Evolutionary conservation across 805 yeast species (phyloP).

Genomic region (Saturnispora bothae): DNA sequence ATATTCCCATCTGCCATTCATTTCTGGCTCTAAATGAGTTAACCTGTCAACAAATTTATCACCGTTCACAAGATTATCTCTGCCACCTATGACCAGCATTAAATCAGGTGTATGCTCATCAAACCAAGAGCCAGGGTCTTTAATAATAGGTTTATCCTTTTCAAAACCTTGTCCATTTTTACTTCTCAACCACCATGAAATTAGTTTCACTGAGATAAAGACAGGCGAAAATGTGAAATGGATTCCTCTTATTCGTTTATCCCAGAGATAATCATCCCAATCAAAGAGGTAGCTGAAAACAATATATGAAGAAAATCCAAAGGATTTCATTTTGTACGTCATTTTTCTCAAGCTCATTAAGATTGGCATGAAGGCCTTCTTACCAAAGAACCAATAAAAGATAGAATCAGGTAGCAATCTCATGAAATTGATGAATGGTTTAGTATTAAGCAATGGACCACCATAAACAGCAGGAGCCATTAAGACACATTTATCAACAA

Average conservation of each 20-base stretch:
- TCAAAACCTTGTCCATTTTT: constrained; percentile 36
- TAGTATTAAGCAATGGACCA: constrained; percentile 59
- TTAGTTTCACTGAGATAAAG: constrained; percentile 64
- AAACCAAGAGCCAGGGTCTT: constrained; percentile 48
- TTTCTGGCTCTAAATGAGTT: constrained; percentile 44
- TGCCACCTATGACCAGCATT: constrained; percentile 57
- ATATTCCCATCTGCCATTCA: constrained; percentile 26
- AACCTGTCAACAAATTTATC: constrained; percentile 55
- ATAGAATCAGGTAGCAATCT: constrained; percentile 36
- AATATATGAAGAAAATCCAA: constrained; percentile 57
- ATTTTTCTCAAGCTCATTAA: constrained; percentile 50
- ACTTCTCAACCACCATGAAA: constrained; percentile 85
- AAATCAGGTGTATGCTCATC: constrained; percentile 43
- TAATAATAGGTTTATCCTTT: constrained; percentile 37
- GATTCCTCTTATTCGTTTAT: constrained; percentile 50
- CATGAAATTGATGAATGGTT: constrained; percentile 52
- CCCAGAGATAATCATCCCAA: constrained; percentile 80
- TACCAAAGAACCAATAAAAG: constrained; percentile 56
- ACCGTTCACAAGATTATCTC: constrained; percentile 74
- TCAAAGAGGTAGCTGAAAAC: constrained; percentile 83
- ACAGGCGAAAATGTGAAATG: constrained; percentile 84
- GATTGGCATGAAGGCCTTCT: constrained; percentile 65
- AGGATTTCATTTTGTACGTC: constrained; percentile 40
- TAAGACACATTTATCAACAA: constrained; percentile 60
- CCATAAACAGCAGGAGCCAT: constrained; percentile 90